phyloP scores from a whole-genome alignment of 208 protist species.

The Acanthamoeba royreba region DNA sequence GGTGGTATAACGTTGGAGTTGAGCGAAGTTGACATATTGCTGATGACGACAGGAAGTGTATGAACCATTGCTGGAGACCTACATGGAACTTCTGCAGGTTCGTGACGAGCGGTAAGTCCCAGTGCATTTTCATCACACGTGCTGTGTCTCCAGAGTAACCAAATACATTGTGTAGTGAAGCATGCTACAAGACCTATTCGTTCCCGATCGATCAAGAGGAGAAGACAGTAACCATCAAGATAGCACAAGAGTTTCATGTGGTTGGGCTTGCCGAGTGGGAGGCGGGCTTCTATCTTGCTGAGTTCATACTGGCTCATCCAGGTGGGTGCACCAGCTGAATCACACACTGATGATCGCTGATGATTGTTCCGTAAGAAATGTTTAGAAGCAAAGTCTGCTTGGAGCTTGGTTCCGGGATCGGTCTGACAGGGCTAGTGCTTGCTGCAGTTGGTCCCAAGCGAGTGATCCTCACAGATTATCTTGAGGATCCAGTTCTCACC shows the following conservation, averaged over 20 bases:
- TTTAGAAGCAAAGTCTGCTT: background rate
- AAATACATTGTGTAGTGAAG: background rate
- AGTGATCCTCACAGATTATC: background rate
- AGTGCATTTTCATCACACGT: background rate
- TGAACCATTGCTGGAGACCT: background rate
- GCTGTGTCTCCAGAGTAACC: too few species aligned
- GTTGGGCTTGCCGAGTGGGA: constrained; percentile 14
- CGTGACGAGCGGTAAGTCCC: background rate
- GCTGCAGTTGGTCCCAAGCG: background rate
- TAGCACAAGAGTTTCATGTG: constrained; percentile 5
- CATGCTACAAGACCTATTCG: background rate
- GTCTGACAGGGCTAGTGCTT: background rate
- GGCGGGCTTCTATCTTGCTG: background rate
- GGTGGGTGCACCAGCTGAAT: too few species aligned
- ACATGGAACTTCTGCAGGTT: background rate
- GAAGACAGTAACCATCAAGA: background rate
- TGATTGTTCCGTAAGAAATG: background rate
- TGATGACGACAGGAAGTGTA: background rate
- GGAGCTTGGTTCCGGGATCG: background rate
- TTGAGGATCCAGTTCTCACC: background rate
- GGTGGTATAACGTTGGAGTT: too few species aligned
- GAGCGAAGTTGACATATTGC: too few species aligned
- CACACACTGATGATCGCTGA: background rate
- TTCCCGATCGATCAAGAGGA: background rate
- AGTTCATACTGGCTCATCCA: background rate